phyloP scores from a whole-genome alignment of 2,329 filamentous ascomycete species.

The Emericellopsis cladophorae region DNA sequence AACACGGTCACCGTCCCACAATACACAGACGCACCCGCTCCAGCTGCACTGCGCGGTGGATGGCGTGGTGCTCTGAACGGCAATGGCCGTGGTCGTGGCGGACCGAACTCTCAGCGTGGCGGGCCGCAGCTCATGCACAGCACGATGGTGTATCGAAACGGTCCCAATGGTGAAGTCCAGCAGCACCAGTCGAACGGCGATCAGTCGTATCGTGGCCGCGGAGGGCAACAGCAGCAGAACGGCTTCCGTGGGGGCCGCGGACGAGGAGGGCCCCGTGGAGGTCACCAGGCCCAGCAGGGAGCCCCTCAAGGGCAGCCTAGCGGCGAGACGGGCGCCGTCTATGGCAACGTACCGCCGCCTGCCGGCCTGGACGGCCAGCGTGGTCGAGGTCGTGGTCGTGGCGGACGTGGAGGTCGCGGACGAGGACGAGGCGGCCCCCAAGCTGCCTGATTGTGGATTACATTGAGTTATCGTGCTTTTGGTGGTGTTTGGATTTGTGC shows the following conservation, averaged over 20 bases:
- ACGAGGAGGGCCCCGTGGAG: constrained; percentile 13
- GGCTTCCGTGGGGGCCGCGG: constrained; percentile 8
- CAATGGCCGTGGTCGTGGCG: constrained; percentile 21
- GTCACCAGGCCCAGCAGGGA: constrained; percentile 7
- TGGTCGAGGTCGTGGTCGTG: constrained; percentile 24
- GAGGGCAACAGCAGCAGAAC: constrained; percentile 8
- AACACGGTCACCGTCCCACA: constrained; percentile 48
- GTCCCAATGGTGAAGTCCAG: constrained; percentile 12
- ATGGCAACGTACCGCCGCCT: constrained; percentile 49
- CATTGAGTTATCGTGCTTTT: too few species aligned
- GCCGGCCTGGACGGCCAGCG: constrained; percentile 34
- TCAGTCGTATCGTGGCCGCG: constrained; percentile 12
- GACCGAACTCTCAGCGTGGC: constrained; percentile 18
- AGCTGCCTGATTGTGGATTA: too few species aligned
- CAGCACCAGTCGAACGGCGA: constrained; percentile 11
- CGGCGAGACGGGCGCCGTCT: constrained; percentile 18
- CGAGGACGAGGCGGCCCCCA: constrained; percentile 19
- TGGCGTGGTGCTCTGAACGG: constrained; percentile 46
- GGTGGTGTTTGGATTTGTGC: too few species aligned
- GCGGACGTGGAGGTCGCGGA: constrained; percentile 24
- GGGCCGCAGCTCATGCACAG: constrained; percentile 34
- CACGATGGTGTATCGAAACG: constrained; percentile 37
- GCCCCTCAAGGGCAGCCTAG: constrained; percentile 3
- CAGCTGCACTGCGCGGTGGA: constrained; percentile 39
- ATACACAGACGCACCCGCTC: constrained; percentile 42